Evolutionary conservation across 257 asterid genomes (phyloP).

Genomic region (Fraxinus excelsior): DNA sequence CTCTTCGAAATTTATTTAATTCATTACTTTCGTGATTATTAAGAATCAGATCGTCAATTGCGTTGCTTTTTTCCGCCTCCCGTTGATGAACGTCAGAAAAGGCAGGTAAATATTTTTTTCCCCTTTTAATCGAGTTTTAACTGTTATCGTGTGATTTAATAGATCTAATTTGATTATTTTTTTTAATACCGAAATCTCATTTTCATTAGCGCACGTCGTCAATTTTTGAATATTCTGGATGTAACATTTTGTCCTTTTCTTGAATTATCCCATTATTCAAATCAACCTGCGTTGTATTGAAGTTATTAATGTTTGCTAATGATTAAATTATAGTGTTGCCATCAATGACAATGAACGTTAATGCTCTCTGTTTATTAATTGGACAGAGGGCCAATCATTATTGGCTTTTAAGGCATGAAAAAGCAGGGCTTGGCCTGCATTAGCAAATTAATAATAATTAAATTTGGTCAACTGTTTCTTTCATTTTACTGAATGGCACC

Average conservation of each 20-base stretch:
- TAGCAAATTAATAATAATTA: not conserved
- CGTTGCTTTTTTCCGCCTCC: slow-evolving; percentile 19
- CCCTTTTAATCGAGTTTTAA: slow-evolving; percentile 8
- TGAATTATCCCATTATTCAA: not conserved
- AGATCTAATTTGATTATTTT: not conserved
- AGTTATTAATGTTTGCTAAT: not conserved
- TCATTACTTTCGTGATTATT: not conserved
- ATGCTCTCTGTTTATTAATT: not conserved
- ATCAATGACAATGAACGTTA: not conserved
- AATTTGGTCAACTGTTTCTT: slow-evolving; percentile 65
- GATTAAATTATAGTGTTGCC: not conserved
- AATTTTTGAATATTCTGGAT: not conserved
- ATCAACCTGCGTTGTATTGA: not conserved
- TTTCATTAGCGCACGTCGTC: not conserved
- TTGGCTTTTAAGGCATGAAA: not conserved
- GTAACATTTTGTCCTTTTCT: slow-evolving; percentile 1
- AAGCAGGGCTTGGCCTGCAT: not conserved
- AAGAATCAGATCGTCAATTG: slow-evolving; percentile 25
- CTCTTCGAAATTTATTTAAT: no score
- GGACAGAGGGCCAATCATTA: not conserved
- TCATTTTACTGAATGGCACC: slow-evolving; percentile 96
- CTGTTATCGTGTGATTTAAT: not conserved
- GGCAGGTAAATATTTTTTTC: slow-evolving; percentile 20
- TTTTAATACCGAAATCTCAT: not conserved
- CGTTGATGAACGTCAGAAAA: slow-evolving; percentile 16